These are phyloP conservation scores for Apophysomyces variabilis DNA, from an alignment of 371 early-diverging fungal genomes.

Conservation along the genomic window DNA sequence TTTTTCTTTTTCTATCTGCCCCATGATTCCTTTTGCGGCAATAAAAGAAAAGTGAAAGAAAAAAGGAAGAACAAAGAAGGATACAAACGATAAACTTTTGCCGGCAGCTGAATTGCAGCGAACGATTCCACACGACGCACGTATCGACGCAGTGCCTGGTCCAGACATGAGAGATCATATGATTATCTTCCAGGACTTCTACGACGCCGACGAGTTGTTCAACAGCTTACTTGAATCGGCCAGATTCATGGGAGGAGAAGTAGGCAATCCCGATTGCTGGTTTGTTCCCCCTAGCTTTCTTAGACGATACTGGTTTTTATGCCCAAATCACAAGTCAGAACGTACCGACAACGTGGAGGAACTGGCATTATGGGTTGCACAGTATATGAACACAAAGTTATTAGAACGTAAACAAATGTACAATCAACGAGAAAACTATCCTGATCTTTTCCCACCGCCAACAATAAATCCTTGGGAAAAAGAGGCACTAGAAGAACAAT, in stretches of 20 bases:
- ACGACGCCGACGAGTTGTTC: slow-evolving; percentile 46
- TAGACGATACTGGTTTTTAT: slow-evolving; percentile 41
- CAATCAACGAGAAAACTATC: slow-evolving; percentile 34
- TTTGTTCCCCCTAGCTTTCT: slow-evolving; percentile 40
- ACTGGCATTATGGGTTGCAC: slow-evolving; percentile 3
- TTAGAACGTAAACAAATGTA: slow-evolving; percentile 40
- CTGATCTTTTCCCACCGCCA: slow-evolving; percentile 32
- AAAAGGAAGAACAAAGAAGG: slow-evolving; percentile 2
- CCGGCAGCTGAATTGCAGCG: slow-evolving; percentile 46
- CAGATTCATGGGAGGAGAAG: slow-evolving; percentile 44
- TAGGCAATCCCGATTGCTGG: slow-evolving; percentile 48
- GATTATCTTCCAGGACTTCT: slow-evolving; percentile 51
- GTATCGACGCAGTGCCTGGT: slow-evolving; percentile 48
- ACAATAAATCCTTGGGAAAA: slow-evolving; percentile 1
- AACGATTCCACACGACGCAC: slow-evolving; percentile 43
- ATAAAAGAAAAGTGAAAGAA: not conserved
- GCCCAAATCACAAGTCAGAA: slow-evolving; percentile 34
- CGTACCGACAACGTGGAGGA: slow-evolving; percentile 23
- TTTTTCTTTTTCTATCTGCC: no score
- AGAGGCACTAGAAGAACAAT: not conserved
- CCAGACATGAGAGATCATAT: slow-evolving; percentile 45
- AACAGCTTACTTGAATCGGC: slow-evolving; percentile 33
- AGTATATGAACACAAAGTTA: slow-evolving; percentile 10
- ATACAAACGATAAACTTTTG: not conserved
- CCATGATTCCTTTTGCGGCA: no score